A percentile compares a stretch with the other conserved stretches of the same genome.
Evolutionary conservation across 768 basidiomycete genomes (phyloP).

Genomic region (Lactarius vividus): DNA sequence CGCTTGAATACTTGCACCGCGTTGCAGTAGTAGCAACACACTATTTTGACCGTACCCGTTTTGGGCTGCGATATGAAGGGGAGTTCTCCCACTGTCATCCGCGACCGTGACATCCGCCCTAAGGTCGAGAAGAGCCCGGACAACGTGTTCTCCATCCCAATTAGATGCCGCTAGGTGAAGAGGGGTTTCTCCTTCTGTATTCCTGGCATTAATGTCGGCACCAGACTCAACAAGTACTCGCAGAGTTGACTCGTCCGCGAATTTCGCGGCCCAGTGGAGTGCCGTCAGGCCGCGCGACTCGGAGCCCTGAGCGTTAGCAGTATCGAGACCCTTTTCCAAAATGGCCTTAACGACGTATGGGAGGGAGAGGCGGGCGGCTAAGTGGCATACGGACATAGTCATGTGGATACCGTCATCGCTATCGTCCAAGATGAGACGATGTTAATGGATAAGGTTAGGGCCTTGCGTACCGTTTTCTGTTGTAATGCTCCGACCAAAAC

Average conservation of each 20-base stretch:
- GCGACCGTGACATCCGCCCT: background rate
- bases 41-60: conserved; percentile 7
- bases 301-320: background rate
- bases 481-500: background rate
- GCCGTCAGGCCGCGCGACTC: background rate
- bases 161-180: conserved; percentile 5
- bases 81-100: conserved; percentile 3
- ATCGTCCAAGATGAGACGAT: background rate
- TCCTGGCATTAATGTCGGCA: conserved; percentile 1
- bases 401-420: background rate
- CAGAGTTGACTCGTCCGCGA: conserved; percentile 4
- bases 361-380: conserved; percentile 9
- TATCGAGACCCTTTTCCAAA: conserved; percentile 3
- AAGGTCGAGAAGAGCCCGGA: conserved; percentile 4
- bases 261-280: conserved; percentile 9
- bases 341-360: conserved; percentile 1
- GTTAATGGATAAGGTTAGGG: background rate
- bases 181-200: background rate
- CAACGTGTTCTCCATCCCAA: conserved; percentile 11
- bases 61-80: conserved; percentile 8
- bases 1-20: background rate
- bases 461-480: background rate
- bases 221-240: conserved; percentile 7
- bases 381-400: conserved; percentile 10
- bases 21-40: conserved; percentile 2